phyloP scores from a whole-genome alignment of 768 basidiomycete genomes.

The Psilocybe subaeruginosa region DNA sequence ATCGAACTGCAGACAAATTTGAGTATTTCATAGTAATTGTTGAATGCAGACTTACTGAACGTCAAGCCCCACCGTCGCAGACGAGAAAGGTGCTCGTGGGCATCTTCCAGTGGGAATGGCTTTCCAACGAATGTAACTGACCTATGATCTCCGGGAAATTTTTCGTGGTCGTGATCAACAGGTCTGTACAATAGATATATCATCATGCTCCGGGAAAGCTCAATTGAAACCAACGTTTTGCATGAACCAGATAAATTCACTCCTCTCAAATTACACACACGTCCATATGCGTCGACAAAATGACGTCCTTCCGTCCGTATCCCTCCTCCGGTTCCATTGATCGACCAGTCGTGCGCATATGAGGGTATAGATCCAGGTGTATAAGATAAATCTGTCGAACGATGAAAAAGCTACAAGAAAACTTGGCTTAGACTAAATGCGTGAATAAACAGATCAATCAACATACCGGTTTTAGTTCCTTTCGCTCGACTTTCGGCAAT shows the following conservation, averaged over 20 bases:
- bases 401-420: conserved; percentile 35
- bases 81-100: conserved; percentile 80
- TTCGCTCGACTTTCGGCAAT: neutral
- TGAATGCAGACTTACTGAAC: conserved; percentile 59
- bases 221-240: conserved; percentile 65
- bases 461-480: neutral
- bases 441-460: neutral
- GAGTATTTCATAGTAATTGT: neutral
- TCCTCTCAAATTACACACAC: conserved; percentile 80
- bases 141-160: conserved; percentile 67
- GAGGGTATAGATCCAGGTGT: conserved; percentile 47
- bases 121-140: conserved; percentile 84
- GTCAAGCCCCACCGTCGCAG: conserved; percentile 87
- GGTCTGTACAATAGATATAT: conserved; percentile 48
- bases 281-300: conserved; percentile 79
- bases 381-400: conserved; percentile 49
- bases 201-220: neutral
- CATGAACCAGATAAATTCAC: conserved; percentile 84
- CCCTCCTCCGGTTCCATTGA: conserved; percentile 52
- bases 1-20: conserved; percentile 60
- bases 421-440: neutral
- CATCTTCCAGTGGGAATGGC: conserved; percentile 90
- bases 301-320: conserved; percentile 72
- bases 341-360: conserved; percentile 79
- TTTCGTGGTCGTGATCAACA: conserved; percentile 63